Conservation (phyloP, 768 basidiomycete species). For the Auricularia sp. region DNA sequence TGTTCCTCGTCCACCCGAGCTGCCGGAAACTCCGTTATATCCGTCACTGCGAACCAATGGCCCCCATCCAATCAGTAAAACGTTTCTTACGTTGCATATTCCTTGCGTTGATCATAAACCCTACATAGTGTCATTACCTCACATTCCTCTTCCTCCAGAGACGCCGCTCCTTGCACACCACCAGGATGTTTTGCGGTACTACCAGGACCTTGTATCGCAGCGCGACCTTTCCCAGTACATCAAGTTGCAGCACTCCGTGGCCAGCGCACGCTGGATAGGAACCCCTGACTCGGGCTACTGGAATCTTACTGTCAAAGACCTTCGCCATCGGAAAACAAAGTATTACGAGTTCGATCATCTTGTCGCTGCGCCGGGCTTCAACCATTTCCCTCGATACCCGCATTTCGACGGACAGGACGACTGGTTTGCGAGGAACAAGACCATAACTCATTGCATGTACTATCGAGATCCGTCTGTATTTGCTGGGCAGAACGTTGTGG, state of each 20-base stretch:
- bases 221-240: conserved; percentile 33
- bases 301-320: conserved; percentile 29
- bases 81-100: not conserved
- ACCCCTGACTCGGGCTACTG: conserved; percentile 29
- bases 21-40: conserved; percentile 48
- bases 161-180: conserved; percentile 44
- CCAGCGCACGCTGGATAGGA: conserved; percentile 35
- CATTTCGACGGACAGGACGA: conserved; percentile 36
- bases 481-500: conserved; percentile 31
- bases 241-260: conserved; percentile 32
- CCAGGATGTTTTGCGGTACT: conserved; percentile 36
- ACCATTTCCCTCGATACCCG: conserved; percentile 39
- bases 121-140: conserved; percentile 38
- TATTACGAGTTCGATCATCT: conserved; percentile 38
- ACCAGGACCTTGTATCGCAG: conserved; percentile 31
- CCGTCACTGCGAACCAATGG: conserved; percentile 45
- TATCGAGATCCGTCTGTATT: conserved; percentile 40
- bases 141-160: conserved; percentile 38
- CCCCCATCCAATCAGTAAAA: conserved; percentile 34
- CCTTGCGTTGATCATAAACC: not conserved
- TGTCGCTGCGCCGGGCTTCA: conserved; percentile 43
- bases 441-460: conserved; percentile 43
- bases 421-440: conserved; percentile 31
- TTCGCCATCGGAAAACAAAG: not conserved
- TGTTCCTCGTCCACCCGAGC: conserved; percentile 28